Conservation (phyloP, 768 basidiomycete species). For the Chalciporus pseudorubinellus region DNA sequence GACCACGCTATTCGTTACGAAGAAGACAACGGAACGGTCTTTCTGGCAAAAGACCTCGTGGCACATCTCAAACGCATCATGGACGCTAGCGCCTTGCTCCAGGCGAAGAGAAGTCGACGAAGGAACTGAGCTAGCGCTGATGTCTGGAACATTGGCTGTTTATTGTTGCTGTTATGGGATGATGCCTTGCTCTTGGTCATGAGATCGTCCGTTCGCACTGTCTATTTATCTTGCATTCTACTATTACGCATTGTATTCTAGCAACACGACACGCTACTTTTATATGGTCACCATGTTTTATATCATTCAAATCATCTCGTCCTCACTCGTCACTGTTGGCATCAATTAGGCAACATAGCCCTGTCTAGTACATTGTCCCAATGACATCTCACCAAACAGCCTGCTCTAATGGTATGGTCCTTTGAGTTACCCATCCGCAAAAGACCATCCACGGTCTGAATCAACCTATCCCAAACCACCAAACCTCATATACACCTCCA, state of each 20-base stretch:
- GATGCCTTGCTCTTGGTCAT: neutral
- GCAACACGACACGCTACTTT: constrained; percentile 3
- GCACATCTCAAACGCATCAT: constrained; percentile 27
- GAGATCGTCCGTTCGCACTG: neutral
- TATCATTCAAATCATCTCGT: neutral
- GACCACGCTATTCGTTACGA: constrained; percentile 51
- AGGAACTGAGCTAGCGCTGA: neutral
- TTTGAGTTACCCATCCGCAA: constrained; percentile 30
- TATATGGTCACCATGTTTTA: neutral
- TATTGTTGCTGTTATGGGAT: neutral
- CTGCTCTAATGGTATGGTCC: constrained; percentile 3
- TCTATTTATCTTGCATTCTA: constrained; percentile 5
- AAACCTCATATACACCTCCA: too few species aligned
- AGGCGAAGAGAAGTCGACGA: constrained; percentile 8
- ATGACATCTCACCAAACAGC: constrained; percentile 9
- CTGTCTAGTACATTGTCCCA: neutral
- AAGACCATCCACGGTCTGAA: constrained; percentile 31
- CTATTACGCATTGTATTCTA: constrained; percentile 21
- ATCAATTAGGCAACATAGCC: neutral
- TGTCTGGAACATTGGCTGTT: neutral
- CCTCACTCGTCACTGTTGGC: neutral
- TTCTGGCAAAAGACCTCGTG: constrained; percentile 49
- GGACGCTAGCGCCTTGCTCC: constrained; percentile 22
- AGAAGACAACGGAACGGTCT: constrained; percentile 57
- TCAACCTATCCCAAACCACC: constrained; percentile 16